Evolutionary conservation across 331 rosid species (phyloP), one percentile per base, ranked within the genome.

Genomic region (Quercus tomentella): DNA sequence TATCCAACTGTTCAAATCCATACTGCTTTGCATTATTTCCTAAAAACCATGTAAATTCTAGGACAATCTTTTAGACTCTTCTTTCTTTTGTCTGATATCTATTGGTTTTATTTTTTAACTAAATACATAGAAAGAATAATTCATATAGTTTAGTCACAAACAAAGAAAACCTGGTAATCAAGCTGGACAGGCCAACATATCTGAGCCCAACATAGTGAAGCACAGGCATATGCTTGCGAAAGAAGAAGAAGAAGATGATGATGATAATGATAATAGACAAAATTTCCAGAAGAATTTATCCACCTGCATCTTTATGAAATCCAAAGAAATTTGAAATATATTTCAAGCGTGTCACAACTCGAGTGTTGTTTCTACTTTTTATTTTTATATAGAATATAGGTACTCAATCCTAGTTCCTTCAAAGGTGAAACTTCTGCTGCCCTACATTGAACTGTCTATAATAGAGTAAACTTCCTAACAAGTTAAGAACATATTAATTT

Each of bases 1-100:
- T 49, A 49, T 73, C 65, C 43, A 81, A 82, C 31, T 56, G 73
- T 37, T 79, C 58, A 61, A 23, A 66, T 74, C 37, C 61, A 80
- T 49, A 65, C 52, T 22, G 65, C 31, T 56, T 80, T 3, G 17
- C 75, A 61, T 33, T 77, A 76, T 17, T 43, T 15, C 33, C 70
- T 17, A 17, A 18, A 28, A 81, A 54, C 31, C 45, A 55, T 73
- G 80, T 58, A 73, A 28, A 72, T 52, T 62, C 49, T 49, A 4
- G 45, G 72, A 76, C 33, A 41, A 15, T 17, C 11, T 61, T 33
- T 76, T 70, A 51, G 17, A 9, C 58, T 49, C 73, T 58, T 58
- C 65, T 58, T 58, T 22, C 65, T 21, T 8, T 58, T 22, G 54
- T 49, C 17, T 12, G 17, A 49, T 22, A 20, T 58, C 65, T 12